Base-by-base conservation (phyloP, 192 early-diverging fungal genomes). In the Allomyces arbusculus region DNA sequence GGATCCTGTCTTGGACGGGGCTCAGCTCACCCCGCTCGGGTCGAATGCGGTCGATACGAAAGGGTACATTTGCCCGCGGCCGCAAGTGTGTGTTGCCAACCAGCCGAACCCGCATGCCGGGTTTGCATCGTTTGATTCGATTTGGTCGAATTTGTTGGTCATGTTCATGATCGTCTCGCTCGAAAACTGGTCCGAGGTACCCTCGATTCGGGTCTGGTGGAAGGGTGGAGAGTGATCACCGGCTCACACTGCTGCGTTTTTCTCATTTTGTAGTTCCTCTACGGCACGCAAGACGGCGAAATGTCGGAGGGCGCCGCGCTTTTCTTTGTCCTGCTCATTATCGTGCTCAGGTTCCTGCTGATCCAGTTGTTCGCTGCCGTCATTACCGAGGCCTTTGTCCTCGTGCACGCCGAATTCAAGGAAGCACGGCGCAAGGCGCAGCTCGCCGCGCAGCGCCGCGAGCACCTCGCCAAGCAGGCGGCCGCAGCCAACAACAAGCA, bases 341-440 rank as follows among this genome's bases (percentile, higher is more conserved):
- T 84, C 23, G 74, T 84, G 16, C 77, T 84, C 75, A 79, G 82
- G 66, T 82, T 79, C 67, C 82, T 80, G 83, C 72, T 84, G 61
- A 69, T 84, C 61, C 82, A 84, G 65, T 67, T 84, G 43, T 84
- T 84, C 65, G 71, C 82, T 20, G 83, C 83, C n/a, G 83, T 84
- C 40, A 82, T 82, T 66, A 81, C 75, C 26, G 77, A 79, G 69
- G 78, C 82, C 75, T 84, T 84, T 77, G 81, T 78, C 24, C 82
- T 82, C 69, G 78, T 84, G 23, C 70, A 81, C 44, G 83, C 80
- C 63, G 83, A 82, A 63, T 70, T 20, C 50, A 40, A 40, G 33
- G 50, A 14, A n/a, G 50, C 12, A 6, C 33, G 33, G 33, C 33
- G 33, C 33, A 40, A 40, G 33, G 33, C 33, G 33, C 33, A 40